Conservation (phyloP, 768 basidiomycete species). For the Udeniomyces megalosporus region DNA sequence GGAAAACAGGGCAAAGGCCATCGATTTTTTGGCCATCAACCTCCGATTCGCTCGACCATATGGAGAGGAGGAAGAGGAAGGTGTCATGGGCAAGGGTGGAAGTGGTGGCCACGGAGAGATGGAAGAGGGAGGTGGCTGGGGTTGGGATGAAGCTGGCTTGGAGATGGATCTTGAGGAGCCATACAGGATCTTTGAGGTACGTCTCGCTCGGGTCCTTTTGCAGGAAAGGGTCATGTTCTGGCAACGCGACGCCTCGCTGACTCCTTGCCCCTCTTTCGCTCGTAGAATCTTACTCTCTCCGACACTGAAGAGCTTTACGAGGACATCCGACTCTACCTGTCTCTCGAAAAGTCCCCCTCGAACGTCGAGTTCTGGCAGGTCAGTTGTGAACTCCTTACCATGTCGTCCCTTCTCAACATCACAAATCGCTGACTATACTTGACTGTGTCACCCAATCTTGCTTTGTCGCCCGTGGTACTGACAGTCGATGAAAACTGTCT, state of each 20-base stretch:
- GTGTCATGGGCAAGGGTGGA: conserved; percentile 44
- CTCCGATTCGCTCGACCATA: conserved; percentile 64
- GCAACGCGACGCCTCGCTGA: no score
- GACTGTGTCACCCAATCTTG: not conserved
- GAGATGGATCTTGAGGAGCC: conserved; percentile 98
- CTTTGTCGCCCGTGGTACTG: no score
- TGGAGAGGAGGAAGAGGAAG: conserved; percentile 28
- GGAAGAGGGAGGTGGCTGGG: conserved; percentile 52
- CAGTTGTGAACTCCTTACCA: no score
- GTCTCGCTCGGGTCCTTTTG: no score
- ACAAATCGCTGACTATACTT: no score
- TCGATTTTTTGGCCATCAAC: conserved; percentile 92
- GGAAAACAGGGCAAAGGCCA: conserved; percentile 94
- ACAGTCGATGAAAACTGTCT: conserved; percentile 94
- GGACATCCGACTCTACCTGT: conserved; percentile 82
- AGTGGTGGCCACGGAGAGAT: conserved; percentile 49
- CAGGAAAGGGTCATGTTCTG: no score
- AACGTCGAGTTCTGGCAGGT: conserved; percentile 98
- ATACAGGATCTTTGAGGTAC: conserved; percentile 87
- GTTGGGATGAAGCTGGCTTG: conserved; percentile 67
- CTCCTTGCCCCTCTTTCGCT: no score
- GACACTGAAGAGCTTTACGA: conserved; percentile 88
- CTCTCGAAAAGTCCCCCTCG: conserved; percentile 61
- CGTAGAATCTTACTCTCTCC: conserved; percentile 61
- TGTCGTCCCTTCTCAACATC: no score